Base-by-base conservation (phyloP, 352 stramenopile species). In the Phytopythium mirpurense region DNA sequence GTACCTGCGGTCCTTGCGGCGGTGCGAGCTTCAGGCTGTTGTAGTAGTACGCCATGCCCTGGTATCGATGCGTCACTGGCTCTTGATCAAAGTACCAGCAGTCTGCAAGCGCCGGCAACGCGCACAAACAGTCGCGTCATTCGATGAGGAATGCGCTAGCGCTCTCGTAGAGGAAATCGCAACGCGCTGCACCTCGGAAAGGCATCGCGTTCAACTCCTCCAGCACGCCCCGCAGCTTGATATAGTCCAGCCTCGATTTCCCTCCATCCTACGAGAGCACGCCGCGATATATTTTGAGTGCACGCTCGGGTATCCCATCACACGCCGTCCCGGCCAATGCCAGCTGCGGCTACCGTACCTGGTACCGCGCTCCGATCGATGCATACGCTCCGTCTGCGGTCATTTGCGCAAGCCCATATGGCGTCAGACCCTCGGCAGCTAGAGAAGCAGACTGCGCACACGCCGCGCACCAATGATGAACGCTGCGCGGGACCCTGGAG, bases 21-120 rank as follows among this genome's bases (percentile, higher is more conserved):
- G 73, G 74, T 5, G 79, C 81, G 23, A 86, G 70, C 59, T 94
- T 94, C 29, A 94, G 63, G 27, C 57, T 60, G 29, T 77, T 78
- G 60, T 89, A 89, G 16, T 63, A 24, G 47, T 72, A 54, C 9
- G 74, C 64, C 18, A 67, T 42, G 8, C 52, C 56, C 34, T 83
- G 72, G 32, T 68, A 61, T 32, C 67, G 74, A 54, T 72, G 62
- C 21, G 53, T 31, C 34, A 77, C 72, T 4, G 71, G 77, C 36
- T 90, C 86, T 21, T 94, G 83, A 38, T 92, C 82, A 55, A 94
- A 94, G 55, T 86, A 92, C 83, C 83, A 94, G 68, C 83, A 91
- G 66, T 94, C 83, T 94, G 55, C n/a, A 29, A 7, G 15, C 36
- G 40, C 38, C 53, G 21, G 2, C 16, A n/a, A n/a, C n/a, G 24